These are phyloP conservation scores for Oryza punctata DNA, from an alignment of 176 grass and related monocot genomes.

Conservation along the genomic window DNA sequence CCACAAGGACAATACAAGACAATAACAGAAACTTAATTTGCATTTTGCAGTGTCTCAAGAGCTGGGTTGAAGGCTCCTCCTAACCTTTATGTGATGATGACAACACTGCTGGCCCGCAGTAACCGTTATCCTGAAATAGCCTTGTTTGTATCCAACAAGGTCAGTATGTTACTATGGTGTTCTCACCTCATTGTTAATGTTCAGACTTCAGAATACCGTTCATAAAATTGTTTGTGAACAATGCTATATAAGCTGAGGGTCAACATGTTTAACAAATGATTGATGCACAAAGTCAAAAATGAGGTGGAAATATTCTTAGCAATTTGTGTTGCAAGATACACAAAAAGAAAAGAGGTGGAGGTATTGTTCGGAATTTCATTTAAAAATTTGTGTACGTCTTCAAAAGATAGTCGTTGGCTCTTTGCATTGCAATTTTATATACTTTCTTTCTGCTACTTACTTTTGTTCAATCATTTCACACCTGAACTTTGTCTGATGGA, in stretches of 20 bases:
- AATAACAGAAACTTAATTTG: conserved; percentile 28
- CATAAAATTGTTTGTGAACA: background rate
- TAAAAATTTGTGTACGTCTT: background rate
- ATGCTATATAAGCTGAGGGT: background rate
- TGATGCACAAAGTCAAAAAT: background rate
- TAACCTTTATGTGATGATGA: conserved; percentile 71
- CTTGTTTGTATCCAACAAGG: conserved; percentile 90
- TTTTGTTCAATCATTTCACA: background rate
- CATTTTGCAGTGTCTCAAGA: conserved; percentile 76
- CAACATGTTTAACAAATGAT: background rate
- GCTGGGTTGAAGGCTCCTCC: conserved; percentile 69
- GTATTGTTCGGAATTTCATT: background rate
- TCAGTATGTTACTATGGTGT: conserved; percentile 35
- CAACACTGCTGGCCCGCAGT: conserved; percentile 57
- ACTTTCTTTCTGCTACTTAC: background rate
- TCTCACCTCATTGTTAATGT: conserved; percentile 8
- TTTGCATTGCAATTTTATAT: background rate
- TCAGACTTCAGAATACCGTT: background rate
- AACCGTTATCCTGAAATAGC: conserved; percentile 70
- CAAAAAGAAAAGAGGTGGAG: background rate
- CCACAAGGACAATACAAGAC: background rate
- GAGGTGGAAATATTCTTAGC: background rate
- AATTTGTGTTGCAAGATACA: background rate
- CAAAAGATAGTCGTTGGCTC: background rate
- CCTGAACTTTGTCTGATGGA: background rate